A percentile compares a stretch with the other conserved stretches of the same genome.
phyloP scores from a whole-genome alignment of 148 eudicot genomes.

The Nepenthes mirabilis region DNA sequence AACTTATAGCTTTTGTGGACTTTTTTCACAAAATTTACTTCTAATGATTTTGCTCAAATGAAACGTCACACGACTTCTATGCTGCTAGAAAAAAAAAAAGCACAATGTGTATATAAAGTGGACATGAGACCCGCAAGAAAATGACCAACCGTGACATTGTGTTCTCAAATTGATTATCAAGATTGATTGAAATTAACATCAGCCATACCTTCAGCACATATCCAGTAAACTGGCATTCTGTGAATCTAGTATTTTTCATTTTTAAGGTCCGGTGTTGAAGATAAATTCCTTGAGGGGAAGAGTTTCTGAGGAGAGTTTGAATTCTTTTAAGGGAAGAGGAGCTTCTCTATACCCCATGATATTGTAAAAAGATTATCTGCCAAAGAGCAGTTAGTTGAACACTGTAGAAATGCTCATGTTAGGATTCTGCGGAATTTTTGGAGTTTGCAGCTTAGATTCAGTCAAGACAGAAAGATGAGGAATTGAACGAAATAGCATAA shows the following conservation, averaged over 20 bases:
- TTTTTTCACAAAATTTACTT: too few species aligned
- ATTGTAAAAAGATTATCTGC: neutral
- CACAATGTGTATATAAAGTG: too few species aligned
- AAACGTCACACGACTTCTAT: too few species aligned
- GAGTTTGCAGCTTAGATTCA: too few species aligned
- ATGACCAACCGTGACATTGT: slow-evolving; percentile 19
- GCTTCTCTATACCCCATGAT: neutral
- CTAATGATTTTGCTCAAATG: too few species aligned
- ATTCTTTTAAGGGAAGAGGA: neutral
- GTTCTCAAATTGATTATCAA: slow-evolving; percentile 63
- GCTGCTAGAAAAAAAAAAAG: too few species aligned
- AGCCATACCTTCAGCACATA: slow-evolving; percentile 36
- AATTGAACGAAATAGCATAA: neutral
- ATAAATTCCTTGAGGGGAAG: neutral
- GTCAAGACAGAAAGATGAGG: neutral
- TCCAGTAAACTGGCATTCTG: slow-evolving; percentile 11
- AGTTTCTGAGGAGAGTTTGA: neutral
- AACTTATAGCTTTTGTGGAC: too few species aligned
- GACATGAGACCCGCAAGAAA: too few species aligned
- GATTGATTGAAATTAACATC: slow-evolving; percentile 34
- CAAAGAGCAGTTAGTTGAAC: neutral
- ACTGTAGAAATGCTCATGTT: neutral
- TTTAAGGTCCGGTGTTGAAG: neutral
- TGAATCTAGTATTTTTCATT: neutral
- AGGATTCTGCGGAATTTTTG: too few species aligned